Conservation (phyloP, 2,329 filamentous ascomycete species). For the Monilinia fructigena region DNA sequence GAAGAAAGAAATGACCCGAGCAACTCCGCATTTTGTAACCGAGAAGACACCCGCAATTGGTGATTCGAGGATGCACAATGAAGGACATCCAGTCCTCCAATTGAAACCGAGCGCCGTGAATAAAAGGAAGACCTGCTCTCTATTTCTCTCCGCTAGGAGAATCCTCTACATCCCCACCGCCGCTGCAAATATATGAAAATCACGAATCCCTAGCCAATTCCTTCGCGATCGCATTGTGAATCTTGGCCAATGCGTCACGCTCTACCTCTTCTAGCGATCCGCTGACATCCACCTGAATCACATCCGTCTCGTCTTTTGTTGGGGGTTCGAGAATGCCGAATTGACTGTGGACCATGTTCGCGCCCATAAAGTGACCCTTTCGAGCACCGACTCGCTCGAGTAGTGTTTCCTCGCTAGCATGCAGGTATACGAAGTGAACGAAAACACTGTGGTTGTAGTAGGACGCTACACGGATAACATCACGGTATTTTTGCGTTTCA, state of each 20-base stretch:
- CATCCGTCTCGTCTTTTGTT: conserved; percentile 65
- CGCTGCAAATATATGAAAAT: background rate
- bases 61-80: conserved; percentile 8
- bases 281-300: conserved; percentile 69
- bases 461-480: conserved; percentile 78
- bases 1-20: conserved; percentile 8
- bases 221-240: conserved; percentile 39
- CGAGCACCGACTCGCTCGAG: conserved; percentile 72
- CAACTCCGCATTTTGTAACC: conserved; percentile 14
- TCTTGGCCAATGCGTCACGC: conserved; percentile 56
- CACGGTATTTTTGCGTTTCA: conserved; percentile 97
- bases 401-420: conserved; percentile 72
- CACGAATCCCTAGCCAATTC: conserved; percentile 26
- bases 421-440: conserved; percentile 91
- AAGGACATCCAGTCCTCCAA: conserved; percentile 15
- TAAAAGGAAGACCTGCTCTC: conserved; percentile 7
- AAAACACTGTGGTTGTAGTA: conserved; percentile 72
- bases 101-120: conserved; percentile 19
- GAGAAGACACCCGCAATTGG: background rate
- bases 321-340: conserved; percentile 86
- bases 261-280: conserved; percentile 58
- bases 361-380: conserved; percentile 91
- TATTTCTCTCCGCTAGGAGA: background rate
- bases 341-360: conserved; percentile 91
- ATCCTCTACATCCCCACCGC: background rate